A percentile compares a stretch with the other conserved stretches of the same genome.
Conservation (phyloP, 176 grass and related monocot species). For the Neostapfia colusana region DNA sequence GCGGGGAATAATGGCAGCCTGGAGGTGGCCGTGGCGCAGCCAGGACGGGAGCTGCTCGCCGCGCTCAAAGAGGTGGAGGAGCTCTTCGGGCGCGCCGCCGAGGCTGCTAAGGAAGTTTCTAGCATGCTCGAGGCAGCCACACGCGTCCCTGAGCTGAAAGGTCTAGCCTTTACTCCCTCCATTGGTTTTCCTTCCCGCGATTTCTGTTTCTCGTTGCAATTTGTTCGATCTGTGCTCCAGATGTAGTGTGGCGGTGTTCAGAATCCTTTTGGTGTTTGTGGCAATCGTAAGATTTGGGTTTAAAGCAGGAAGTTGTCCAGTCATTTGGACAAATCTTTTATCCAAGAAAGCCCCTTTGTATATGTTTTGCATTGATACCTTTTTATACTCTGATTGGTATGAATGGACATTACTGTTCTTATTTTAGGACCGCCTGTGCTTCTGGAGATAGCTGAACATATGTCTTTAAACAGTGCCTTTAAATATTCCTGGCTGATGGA, state of each 20-base stretch:
- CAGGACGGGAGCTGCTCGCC: conserved; percentile 66
- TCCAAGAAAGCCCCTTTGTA: conserved; percentile 29
- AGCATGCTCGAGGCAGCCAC: conserved; percentile 79
- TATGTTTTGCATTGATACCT: conserved; percentile 10
- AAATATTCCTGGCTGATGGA: conserved; percentile 61
- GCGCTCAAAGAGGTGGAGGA: conserved; percentile 84
- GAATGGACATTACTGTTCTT: conserved; percentile 51
- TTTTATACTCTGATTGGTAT: conserved; percentile 41
- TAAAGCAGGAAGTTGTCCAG: conserved; percentile 36
- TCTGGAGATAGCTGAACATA: conserved; percentile 44
- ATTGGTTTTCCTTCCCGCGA: not conserved
- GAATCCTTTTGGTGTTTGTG: conserved; percentile 39
- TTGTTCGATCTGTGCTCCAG: conserved; percentile 36
- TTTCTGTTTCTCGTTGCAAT: not conserved
- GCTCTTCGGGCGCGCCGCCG: conserved; percentile 66
- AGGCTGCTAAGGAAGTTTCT: conserved; percentile 78
- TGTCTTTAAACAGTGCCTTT: conserved; percentile 63
- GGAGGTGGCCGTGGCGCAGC: conserved; percentile 52
- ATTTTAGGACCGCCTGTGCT: conserved; percentile 46
- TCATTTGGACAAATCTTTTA: conserved; percentile 32
- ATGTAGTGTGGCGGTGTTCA: not conserved
- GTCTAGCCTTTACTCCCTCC: conserved; percentile 54
- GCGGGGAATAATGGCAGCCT: conserved; percentile 36
- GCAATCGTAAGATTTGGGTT: conserved; percentile 31
- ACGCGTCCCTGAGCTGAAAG: conserved; percentile 75